Evolutionary conservation across 805 yeast species (phyloP).

Genomic region (Henningerozyma blattae): DNA sequence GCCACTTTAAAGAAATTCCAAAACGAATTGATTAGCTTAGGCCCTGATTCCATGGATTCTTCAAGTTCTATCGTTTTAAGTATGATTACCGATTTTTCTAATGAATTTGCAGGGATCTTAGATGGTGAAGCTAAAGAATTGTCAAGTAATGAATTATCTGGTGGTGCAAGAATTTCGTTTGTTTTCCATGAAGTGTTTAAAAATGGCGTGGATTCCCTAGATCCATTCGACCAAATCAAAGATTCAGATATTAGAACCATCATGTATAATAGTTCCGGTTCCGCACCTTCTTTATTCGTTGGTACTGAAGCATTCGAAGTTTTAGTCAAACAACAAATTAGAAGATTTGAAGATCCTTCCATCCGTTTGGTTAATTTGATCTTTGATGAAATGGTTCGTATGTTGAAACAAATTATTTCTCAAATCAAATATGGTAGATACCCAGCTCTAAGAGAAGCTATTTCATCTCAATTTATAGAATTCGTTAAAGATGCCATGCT

Average conservation of each 20-base stretch:
- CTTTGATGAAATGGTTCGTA: constrained; percentile 89
- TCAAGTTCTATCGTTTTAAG: constrained; percentile 83
- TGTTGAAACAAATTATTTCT: constrained; percentile 69
- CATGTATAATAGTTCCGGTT: constrained; percentile 92
- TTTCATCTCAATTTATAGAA: constrained; percentile 67
- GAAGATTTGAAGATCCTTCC: constrained; percentile 89
- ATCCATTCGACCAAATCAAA: constrained; percentile 93
- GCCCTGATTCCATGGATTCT: constrained; percentile 82
- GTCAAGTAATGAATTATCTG: constrained; percentile 80
- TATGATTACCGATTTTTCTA: constrained; percentile 85
- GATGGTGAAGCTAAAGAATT: constrained; percentile 90
- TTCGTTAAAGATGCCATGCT: constrained; percentile 65
- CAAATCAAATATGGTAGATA: constrained; percentile 79
- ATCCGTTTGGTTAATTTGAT: constrained; percentile 78
- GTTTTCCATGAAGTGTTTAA: constrained; percentile 94
- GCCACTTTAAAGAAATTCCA: constrained; percentile 75
- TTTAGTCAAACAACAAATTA: constrained; percentile 84
- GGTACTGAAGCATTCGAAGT: constrained; percentile 97
- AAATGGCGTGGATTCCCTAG: constrained; percentile 82
- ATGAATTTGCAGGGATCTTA: constrained; percentile 80
- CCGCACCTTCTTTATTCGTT: constrained; percentile 90
- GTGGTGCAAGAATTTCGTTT: constrained; percentile 96
- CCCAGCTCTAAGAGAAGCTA: constrained; percentile 81
- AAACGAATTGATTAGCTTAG: constrained; percentile 62
- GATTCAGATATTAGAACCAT: constrained; percentile 94